Evolutionary conservation across 2,329 filamentous ascomycete species (phyloP), one percentile per base, ranked within the genome.

Genomic region (Fusarium sp.): DNA sequence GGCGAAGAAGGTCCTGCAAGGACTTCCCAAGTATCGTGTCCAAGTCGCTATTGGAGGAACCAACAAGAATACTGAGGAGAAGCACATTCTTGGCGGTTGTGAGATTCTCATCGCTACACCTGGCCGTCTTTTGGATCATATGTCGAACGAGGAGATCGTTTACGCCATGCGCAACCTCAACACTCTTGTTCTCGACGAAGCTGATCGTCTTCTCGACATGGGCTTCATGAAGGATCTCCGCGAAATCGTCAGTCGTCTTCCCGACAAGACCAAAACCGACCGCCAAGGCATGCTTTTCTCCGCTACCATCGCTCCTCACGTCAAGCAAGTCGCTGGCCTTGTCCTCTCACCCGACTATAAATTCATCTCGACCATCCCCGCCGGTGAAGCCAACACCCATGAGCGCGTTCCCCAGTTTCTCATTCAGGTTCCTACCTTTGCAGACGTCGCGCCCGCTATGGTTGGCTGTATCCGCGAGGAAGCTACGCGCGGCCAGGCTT

Each of bases 91-190:
- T 12, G 78, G 87, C 42, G 92, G 92, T 35, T 95, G 92, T 77
- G 90, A 96, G 75, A 90, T 97, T 49, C 84, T 97, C 32, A 91
- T 97, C 49, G 93, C 92, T 15, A 96, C 93, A 0, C 93, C 93
- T 0, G 93, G 93, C 26, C 90, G 93, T 44, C 84, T 97, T 13
- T 83, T 93, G 14, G 93, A 97, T 78, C 93, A 96, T 76, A 84
- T 97, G 49, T 89, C 91, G 71, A 92, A 92, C 74, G 92, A 90
- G 13, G 91, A 92, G 68, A 88, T 91, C 7, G 80, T 90, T 13
- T 87, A 90, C 70, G 91, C 90, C 73, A 85, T 97, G 58, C 86
- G 89, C 50, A 83, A 86, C 40, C 81, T 97, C 40, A 92, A 95
- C 78, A 94, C 92, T 68, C 84, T 96, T 7, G 92, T 96, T 20